Conservation (phyloP, 176 grass and related monocot genomes). For the Echinochloa phyllopogon region DNA sequence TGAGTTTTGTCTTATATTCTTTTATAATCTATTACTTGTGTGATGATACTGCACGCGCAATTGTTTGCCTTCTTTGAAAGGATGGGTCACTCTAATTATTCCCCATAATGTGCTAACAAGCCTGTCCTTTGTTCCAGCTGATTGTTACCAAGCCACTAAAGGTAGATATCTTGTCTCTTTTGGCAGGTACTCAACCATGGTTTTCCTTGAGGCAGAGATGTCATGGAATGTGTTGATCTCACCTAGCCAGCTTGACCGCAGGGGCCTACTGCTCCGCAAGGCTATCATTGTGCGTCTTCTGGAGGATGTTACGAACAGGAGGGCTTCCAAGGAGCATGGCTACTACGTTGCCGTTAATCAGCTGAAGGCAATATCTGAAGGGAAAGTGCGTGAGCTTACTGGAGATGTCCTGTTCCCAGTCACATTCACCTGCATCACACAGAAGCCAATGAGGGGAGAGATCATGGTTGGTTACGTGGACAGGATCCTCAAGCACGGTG, state of each 20-base stretch:
- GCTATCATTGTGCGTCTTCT: conserved; percentile 75
- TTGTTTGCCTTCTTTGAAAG: background rate
- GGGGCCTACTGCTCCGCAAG: conserved; percentile 85
- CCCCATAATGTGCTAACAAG: background rate
- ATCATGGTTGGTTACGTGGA: conserved; percentile 69
- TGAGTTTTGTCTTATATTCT: background rate
- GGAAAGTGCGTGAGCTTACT: conserved; percentile 74
- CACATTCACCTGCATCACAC: conserved; percentile 70
- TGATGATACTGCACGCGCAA: background rate
- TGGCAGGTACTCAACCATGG: conserved; percentile 65
- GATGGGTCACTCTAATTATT: background rate
- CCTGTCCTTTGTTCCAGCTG: conserved; percentile 8
- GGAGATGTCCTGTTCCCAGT: conserved; percentile 91
- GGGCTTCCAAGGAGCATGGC: conserved; percentile 94
- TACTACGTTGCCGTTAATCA: conserved; percentile 76
- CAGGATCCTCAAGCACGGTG: conserved; percentile 84
- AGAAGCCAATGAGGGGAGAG: conserved; percentile 86
- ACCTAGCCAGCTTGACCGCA: conserved; percentile 63
- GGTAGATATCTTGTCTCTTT: conserved; percentile 13
- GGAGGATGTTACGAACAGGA: conserved; percentile 81
- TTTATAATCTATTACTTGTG: background rate
- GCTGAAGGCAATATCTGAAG: conserved; percentile 74
- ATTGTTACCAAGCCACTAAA: conserved; percentile 13
- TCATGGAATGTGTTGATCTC: conserved; percentile 87
- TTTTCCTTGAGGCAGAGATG: conserved; percentile 84